Conservation (phyloP, 2,329 filamentous ascomycete genomes). For the Venturia oleaginea region DNA sequence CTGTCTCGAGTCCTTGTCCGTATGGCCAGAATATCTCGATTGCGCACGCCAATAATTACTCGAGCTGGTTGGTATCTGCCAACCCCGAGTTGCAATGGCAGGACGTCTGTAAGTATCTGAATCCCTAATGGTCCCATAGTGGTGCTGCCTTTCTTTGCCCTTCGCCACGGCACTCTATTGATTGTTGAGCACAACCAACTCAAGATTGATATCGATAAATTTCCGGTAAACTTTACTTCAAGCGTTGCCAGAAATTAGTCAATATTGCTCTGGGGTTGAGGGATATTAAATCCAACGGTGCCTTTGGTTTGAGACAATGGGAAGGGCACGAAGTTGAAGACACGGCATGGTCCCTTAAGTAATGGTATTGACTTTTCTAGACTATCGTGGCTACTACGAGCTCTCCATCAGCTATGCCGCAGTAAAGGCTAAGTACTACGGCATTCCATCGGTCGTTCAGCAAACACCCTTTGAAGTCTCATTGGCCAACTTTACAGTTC, state of each 20-base stretch:
- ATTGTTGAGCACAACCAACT: too few relatives aligned
- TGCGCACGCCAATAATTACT: slow-evolving; percentile 39
- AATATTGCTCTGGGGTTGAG: too few relatives aligned
- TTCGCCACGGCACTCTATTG: too few relatives aligned
- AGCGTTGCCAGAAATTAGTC: too few relatives aligned
- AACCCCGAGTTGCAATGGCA: slow-evolving; percentile 19
- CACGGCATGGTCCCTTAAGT: too few relatives aligned
- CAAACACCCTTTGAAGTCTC: slow-evolving; percentile 56
- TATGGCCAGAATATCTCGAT: slow-evolving; percentile 52
- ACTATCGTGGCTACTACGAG: slow-evolving; percentile 66
- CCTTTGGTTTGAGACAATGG: too few relatives aligned
- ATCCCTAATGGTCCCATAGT: slow-evolving; percentile 25
- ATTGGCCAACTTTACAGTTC: slow-evolving; percentile 61
- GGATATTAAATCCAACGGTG: too few relatives aligned
- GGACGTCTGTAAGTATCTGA: slow-evolving; percentile 19
- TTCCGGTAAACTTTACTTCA: too few relatives aligned
- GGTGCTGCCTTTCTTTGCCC: too few relatives aligned
- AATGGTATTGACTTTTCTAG: not conserved
- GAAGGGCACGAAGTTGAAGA: too few relatives aligned
- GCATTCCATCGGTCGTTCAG: slow-evolving; percentile 48
- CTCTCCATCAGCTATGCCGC: slow-evolving; percentile 48
- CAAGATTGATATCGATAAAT: too few relatives aligned
- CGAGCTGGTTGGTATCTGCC: slow-evolving; percentile 32
- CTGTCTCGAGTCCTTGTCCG: slow-evolving; percentile 46
- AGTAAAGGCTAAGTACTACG: slow-evolving; percentile 57